Conservation (phyloP, 768 basidiomycete species). For the Tubosaeta brunneosetosa region DNA sequence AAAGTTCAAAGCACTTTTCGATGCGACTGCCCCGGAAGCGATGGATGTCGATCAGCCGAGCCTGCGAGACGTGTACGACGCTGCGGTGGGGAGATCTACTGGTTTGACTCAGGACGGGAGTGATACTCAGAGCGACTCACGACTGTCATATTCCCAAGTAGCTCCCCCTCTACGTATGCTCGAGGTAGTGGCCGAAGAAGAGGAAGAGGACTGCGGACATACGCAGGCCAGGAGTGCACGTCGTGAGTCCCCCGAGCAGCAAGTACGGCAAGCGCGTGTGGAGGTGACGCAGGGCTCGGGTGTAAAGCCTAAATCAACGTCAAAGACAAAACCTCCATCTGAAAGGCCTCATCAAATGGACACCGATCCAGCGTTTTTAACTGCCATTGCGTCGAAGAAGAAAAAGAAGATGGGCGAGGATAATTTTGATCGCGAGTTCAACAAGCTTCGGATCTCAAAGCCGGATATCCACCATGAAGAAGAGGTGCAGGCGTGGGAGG, state of each 20-base stretch:
- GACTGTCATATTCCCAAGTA: slow-evolving; percentile 5
- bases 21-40: slow-evolving; percentile 53
- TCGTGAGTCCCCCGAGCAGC: background rate
- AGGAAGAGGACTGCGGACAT: slow-evolving; percentile 45
- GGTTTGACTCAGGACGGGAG: slow-evolving; percentile 19
- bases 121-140: slow-evolving; percentile 25
- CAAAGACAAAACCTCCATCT: slow-evolving; percentile 9
- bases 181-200: slow-evolving; percentile 50
- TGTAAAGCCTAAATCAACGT: background rate
- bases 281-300: slow-evolving; percentile 27
- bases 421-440: slow-evolving; percentile 74
- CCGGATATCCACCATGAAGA: slow-evolving; percentile 50
- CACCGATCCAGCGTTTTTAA: slow-evolving; percentile 63
- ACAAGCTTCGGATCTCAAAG: slow-evolving; percentile 66
- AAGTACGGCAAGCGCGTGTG: background rate
- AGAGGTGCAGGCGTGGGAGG: slow-evolving; percentile 50
- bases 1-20: slow-evolving; percentile 68
- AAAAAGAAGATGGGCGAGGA: slow-evolving; percentile 57
- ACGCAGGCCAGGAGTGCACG: background rate
- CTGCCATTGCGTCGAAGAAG: slow-evolving; percentile 70
- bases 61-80: slow-evolving; percentile 9
- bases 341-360: slow-evolving; percentile 33
- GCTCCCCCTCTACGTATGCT: slow-evolving; percentile 11
- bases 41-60: slow-evolving; percentile 24
- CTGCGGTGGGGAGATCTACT: slow-evolving; percentile 8